These are phyloP conservation scores for Stagonosporopsis vannaccii DNA, from an alignment of 2,329 filamentous ascomycete genomes.

Conservation along the genomic window DNA sequence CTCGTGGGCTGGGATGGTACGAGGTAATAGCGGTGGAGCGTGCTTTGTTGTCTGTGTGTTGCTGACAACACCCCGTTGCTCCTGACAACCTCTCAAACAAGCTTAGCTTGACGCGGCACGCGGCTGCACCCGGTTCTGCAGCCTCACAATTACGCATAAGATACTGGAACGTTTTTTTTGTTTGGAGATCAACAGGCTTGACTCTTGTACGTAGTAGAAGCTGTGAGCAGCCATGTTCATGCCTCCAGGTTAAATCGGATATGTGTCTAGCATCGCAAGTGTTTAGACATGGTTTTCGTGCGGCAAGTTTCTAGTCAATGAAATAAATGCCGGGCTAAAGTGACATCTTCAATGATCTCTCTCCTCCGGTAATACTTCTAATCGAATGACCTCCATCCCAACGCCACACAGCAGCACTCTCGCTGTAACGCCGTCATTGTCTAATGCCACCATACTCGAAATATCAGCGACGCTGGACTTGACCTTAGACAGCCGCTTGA, in stretches of 20 bases:
- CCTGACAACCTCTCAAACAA: constrained; percentile 20
- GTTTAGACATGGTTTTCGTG: too few relatives aligned
- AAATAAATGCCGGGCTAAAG: not conserved
- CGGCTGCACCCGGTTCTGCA: constrained; percentile 1
- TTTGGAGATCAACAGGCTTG: not conserved
- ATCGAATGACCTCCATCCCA: constrained; percentile 43
- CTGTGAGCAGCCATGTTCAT: not conserved
- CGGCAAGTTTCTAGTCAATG: not conserved
- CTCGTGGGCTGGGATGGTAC: constrained; percentile 19
- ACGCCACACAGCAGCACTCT: constrained; percentile 44
- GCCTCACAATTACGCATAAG: constrained; percentile 4
- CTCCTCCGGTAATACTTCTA: constrained; percentile 10
- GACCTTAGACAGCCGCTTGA: constrained; percentile 42
- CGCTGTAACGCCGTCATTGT: constrained; percentile 6
- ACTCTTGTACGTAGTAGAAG: not conserved
- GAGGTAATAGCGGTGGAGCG: constrained; percentile 19
- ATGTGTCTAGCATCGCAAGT: not conserved
- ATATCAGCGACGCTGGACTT: constrained; percentile 64
- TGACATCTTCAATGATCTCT: not conserved
- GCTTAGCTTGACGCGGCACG: constrained; percentile 1
- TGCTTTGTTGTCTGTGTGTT: constrained; percentile 35
- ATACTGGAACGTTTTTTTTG: not conserved
- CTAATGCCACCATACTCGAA: constrained; percentile 57
- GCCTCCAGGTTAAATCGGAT: not conserved
- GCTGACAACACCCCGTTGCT: constrained; percentile 24